Evolutionary conservation across 163 green algal species (phyloP).

Genomic region (Scenedesmus sp.): DNA sequence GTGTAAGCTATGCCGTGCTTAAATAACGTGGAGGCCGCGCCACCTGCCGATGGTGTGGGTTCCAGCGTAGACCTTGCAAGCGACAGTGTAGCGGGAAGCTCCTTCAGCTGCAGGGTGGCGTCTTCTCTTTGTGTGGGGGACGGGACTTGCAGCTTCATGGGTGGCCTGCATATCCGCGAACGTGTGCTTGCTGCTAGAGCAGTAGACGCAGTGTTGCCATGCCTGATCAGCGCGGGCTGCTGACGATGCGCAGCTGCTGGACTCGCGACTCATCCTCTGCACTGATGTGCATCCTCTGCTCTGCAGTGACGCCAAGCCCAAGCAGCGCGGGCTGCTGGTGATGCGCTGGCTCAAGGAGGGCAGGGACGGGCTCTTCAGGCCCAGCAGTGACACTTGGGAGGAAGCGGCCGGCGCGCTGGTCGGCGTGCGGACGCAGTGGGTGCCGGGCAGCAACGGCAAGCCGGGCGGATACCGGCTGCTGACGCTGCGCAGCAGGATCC

Average conservation of each 20-base stretch:
- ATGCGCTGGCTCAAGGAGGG: conserved; percentile 74
- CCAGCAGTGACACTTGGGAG: conserved; percentile 67
- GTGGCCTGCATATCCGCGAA: too few relatives aligned
- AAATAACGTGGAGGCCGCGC: too few relatives aligned
- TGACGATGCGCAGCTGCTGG: conserved; percentile 67
- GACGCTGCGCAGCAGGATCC: conserved; percentile 71
- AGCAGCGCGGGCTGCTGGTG: conserved; percentile 53
- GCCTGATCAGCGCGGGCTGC: conserved; percentile 39
- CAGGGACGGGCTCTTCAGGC: conserved; percentile 73
- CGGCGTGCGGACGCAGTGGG: conserved; percentile 71
- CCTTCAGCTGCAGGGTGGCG: too few relatives aligned
- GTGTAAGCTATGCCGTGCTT: not conserved
- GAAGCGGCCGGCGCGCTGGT: conserved; percentile 65
- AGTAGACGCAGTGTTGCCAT: not conserved
- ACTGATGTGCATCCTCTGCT: not conserved
- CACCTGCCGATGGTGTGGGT: too few relatives aligned
- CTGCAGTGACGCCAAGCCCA: conserved; percentile 26
- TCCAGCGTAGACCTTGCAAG: too few relatives aligned
- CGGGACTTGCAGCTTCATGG: too few relatives aligned
- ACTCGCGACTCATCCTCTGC: too few relatives aligned
- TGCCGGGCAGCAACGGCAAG: not conserved
- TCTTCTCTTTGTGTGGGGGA: too few relatives aligned
- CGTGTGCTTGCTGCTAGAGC: not conserved
- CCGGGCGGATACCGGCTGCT: conserved; percentile 64
- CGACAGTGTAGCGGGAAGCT: too few relatives aligned